These are phyloP conservation scores for Daldinia vernicosa DNA, from an alignment of 495 filamentous ascomycete species.

Conservation along the genomic window DNA sequence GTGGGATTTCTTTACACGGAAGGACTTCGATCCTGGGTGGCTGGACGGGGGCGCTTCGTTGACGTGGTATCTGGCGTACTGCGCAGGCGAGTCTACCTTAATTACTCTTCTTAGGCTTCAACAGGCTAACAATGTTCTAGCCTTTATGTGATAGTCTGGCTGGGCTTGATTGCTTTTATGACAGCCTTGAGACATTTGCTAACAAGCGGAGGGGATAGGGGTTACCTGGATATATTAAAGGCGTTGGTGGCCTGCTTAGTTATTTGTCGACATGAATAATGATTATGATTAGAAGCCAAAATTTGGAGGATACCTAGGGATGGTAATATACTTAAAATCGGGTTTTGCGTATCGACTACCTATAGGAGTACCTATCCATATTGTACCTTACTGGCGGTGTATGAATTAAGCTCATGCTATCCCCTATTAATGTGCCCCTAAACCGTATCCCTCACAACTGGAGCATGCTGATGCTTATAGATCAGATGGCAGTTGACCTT, in stretches of 20 bases:
- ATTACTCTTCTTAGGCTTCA: background rate
- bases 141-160: conserved; percentile 40
- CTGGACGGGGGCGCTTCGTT: conserved; percentile 86
- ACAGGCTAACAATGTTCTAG: conserved; percentile 34
- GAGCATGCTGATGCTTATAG: background rate
- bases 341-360: background rate
- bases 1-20: conserved; percentile 77
- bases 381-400: conserved; percentile 1
- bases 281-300: conserved; percentile 16
- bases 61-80: conserved; percentile 89
- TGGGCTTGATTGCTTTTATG: background rate
- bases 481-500: background rate
- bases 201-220: background rate
- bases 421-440: background rate
- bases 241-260: conserved; percentile 8
- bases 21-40: conserved; percentile 72
- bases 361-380: background rate
- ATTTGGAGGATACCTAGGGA: conserved; percentile 4
- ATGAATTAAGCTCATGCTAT: background rate
- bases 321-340: background rate
- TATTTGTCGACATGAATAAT: conserved; percentile 20
- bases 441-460: background rate
- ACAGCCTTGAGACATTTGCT: background rate
- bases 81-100: conserved; percentile 63
- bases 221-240: conserved; percentile 29